phyloP scores from a whole-genome alignment of 192 early-diverging fungal genomes.

The Mortierella antarctica region DNA sequence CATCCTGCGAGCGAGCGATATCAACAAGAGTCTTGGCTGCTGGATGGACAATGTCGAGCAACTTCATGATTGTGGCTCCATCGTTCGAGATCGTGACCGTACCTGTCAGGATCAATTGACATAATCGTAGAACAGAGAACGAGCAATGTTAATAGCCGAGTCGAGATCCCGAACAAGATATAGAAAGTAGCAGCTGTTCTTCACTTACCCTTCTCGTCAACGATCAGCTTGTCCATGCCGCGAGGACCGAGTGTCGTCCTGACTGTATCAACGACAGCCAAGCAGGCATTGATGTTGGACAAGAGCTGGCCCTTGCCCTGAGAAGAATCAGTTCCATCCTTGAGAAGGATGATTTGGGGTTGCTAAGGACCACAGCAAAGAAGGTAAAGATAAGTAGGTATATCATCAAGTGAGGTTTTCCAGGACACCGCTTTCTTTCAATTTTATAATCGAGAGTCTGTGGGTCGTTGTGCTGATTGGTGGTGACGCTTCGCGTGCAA shows the following conservation, averaged over 20 bases:
- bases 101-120: conserved; percentile 55
- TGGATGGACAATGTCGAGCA: conserved; percentile 98
- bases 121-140: neutral
- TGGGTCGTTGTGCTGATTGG: too few relatives aligned
- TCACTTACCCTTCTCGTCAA: conserved; percentile 85
- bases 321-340: conserved; percentile 98
- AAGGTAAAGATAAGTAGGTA: neutral
- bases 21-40: conserved; percentile 98
- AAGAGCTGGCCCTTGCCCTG: conserved; percentile 98
- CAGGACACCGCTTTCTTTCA: neutral
- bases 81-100: conserved; percentile 98
- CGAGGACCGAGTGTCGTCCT: conserved; percentile 96
- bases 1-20: conserved; percentile 98
- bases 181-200: neutral
- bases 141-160: neutral
- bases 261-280: conserved; percentile 95
- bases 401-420: neutral
- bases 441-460: too few relatives aligned
- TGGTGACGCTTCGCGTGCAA: too few relatives aligned
- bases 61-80: conserved; percentile 98
- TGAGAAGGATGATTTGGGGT: conserved; percentile 99
- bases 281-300: conserved; percentile 97
- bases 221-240: conserved; percentile 99
- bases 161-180: neutral
- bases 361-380: conserved; percentile 63